Evolutionary conservation across 371 early-diverging fungal species (phyloP).

Genomic region (Mortierella sp.): DNA sequence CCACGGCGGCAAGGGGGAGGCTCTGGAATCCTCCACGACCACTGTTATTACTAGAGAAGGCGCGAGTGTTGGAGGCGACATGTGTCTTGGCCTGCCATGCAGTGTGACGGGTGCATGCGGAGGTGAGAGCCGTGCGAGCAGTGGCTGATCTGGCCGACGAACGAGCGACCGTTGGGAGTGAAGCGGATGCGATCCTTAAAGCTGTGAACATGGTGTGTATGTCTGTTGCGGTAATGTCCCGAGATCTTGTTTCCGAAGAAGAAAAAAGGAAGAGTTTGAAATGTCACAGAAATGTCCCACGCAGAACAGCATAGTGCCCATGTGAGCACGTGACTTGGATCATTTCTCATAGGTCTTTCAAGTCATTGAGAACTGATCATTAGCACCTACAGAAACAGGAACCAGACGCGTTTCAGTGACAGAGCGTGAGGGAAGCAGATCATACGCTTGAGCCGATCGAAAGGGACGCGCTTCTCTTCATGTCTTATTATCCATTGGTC

Average conservation of each 20-base stretch:
- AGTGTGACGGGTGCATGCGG: background rate
- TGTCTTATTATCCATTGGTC: background rate
- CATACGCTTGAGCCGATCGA: background rate
- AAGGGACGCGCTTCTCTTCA: background rate
- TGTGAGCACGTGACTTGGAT: background rate
- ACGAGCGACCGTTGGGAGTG: background rate
- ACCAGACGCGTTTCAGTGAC: background rate
- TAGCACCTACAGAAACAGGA: too few relatives aligned
- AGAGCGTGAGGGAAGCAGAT: background rate
- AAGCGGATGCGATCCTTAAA: constrained; percentile 5
- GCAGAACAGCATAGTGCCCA: background rate
- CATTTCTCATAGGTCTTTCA: too few relatives aligned
- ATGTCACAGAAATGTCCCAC: background rate
- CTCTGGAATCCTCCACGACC: background rate
- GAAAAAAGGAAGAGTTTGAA: background rate
- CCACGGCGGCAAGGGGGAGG: constrained; percentile 47
- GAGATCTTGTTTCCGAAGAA: constrained; percentile 5
- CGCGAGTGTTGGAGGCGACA: background rate
- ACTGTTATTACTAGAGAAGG: background rate
- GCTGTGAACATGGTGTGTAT: background rate
- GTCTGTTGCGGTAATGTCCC: background rate
- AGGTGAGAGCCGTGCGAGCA: background rate
- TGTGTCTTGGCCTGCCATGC: background rate
- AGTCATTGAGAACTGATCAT: too few relatives aligned
- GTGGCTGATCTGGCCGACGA: background rate